Conservation (phyloP, 495 filamentous ascomycete species). For the Aspergillus carlsbadensis region DNA sequence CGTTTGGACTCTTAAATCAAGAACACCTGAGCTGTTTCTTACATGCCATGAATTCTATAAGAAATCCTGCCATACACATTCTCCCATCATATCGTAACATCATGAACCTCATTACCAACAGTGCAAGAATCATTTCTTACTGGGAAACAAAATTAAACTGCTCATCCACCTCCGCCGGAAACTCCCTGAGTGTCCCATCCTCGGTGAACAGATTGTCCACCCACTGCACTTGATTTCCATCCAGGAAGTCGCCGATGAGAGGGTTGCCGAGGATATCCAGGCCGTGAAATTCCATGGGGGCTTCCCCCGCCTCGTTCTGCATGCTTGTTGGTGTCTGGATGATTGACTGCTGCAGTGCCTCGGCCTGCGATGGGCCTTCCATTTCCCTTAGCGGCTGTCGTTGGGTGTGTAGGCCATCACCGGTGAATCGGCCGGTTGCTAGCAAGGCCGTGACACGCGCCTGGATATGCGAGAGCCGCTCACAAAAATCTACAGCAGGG, state of each 20-base stretch:
- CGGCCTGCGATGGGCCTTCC: not conserved
- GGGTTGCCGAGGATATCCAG: slow-evolving; percentile 12
- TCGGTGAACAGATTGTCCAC: slow-evolving; percentile 5
- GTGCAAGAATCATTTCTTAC: too few relatives aligned
- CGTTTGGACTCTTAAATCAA: too few relatives aligned
- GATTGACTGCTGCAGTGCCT: not conserved
- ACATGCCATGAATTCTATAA: too few relatives aligned
- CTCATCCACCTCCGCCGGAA: slow-evolving; percentile 9
- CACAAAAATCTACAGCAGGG: slow-evolving; percentile 19
- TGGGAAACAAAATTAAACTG: slow-evolving; percentile 8
- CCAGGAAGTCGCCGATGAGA: slow-evolving; percentile 8
- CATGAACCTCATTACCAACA: too few relatives aligned
- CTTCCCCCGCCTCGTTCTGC: not conserved
- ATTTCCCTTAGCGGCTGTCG: not conserved
- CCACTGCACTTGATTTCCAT: slow-evolving; percentile 12
- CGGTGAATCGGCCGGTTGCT: not conserved
- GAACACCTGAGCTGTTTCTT: too few relatives aligned
- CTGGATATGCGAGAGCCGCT: slow-evolving; percentile 12
- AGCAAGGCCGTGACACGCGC: slow-evolving; percentile 9
- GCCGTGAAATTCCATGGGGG: not conserved
- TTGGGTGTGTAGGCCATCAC: not conserved
- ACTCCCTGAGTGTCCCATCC: slow-evolving; percentile 7
- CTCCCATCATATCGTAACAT: too few relatives aligned
- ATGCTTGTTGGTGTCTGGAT: slow-evolving; percentile 4
- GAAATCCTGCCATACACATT: too few relatives aligned